phyloP scores from a whole-genome alignment of 2,329 filamentous ascomycete species.

The Monosporascus sp. region DNA sequence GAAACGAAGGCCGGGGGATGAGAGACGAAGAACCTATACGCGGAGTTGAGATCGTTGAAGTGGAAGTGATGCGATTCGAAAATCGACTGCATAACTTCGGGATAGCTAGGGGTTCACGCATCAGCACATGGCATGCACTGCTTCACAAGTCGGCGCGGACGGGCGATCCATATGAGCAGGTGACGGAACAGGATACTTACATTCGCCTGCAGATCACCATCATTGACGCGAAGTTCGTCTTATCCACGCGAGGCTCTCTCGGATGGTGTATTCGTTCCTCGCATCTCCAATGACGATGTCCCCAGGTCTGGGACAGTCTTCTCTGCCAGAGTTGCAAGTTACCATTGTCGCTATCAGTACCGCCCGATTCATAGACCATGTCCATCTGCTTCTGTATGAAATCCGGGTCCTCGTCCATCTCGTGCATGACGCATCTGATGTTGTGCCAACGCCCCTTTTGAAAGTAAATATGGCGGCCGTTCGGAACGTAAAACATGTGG shows the following conservation, averaged over 20 bases:
- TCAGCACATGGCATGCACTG: not conserved
- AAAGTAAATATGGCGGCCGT: constrained; percentile 23
- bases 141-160: too few species aligned
- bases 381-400: constrained; percentile 25
- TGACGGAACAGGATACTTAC: constrained; percentile 14
- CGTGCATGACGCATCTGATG: constrained; percentile 23
- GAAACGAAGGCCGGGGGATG: constrained; percentile 15
- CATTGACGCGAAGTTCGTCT: constrained; percentile 19
- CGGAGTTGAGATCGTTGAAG: constrained; percentile 24
- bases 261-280: constrained; percentile 20
- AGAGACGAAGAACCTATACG: constrained; percentile 22
- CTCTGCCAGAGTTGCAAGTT: constrained; percentile 22
- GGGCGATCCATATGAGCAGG: not conserved
- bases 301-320: constrained; percentile 24
- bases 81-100: constrained; percentile 25
- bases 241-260: constrained; percentile 15
- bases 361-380: constrained; percentile 8
- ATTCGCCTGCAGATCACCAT: constrained; percentile 27
- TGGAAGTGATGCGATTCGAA: constrained; percentile 24
- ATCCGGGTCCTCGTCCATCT: constrained; percentile 20
- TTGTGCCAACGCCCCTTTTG: constrained; percentile 22
- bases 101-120: constrained; percentile 16
- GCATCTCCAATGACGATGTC: constrained; percentile 27
- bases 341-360: constrained; percentile 1
- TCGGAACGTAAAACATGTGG: constrained; percentile 19